These are phyloP conservation scores for Platanus orientalis DNA, from an alignment of 164 flowering plant species.

Conservation along the genomic window DNA sequence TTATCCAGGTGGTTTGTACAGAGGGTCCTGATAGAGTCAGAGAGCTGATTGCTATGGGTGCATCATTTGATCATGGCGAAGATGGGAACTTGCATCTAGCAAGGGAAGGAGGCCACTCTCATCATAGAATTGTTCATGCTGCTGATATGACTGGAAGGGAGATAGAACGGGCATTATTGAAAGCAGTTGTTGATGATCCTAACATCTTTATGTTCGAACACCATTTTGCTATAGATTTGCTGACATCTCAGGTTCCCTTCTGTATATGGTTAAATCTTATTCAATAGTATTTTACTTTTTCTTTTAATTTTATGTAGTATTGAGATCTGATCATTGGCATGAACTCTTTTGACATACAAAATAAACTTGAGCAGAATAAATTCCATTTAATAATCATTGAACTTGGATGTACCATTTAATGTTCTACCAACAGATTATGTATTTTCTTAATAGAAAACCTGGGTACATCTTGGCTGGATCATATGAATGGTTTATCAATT, in stretches of 20 bases:
- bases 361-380: background rate
- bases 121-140: slow-evolving; percentile 91
- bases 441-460: background rate
- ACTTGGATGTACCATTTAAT: background rate
- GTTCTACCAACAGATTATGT: background rate
- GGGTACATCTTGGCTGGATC: background rate
- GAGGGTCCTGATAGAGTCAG: slow-evolving; percentile 96
- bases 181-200: slow-evolving; percentile 77
- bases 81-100: slow-evolving; percentile 97
- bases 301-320: background rate
- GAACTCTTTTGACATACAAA: background rate
- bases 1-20: slow-evolving; percentile 91
- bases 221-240: slow-evolving; percentile 91
- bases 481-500: background rate
- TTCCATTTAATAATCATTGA: too few species aligned
- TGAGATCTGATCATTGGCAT: too few species aligned
- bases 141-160: slow-evolving; percentile 99
- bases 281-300: background rate
- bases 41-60: slow-evolving; percentile 93
- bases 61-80: slow-evolving; percentile 96
- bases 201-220: slow-evolving; percentile 73
- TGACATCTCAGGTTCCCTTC: slow-evolving; percentile 72
- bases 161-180: slow-evolving; percentile 83
- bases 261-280: background rate
- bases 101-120: slow-evolving; percentile 97